Percentiles rank a stretch among this genome's conserved stretches.
Evolutionary conservation across 192 early-diverging fungal species (phyloP).

Genomic region (Backusella liffmaniae): DNA sequence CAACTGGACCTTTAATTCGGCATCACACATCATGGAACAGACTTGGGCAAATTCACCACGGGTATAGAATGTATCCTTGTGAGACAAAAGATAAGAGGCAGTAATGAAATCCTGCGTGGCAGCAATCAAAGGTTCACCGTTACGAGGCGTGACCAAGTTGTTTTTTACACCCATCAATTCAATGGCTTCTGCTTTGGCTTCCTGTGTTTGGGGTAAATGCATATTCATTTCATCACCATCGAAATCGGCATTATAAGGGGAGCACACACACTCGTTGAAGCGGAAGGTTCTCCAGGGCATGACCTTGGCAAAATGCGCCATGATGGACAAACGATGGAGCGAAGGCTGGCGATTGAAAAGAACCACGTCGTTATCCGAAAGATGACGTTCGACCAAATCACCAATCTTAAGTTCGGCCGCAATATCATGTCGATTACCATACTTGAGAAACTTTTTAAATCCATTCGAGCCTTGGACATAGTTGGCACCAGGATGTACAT

Average conservation of each 20-base stretch:
- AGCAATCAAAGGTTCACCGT: conserved; percentile 97
- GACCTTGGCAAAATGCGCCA: conserved; percentile 93
- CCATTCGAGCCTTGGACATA: conserved; percentile 67
- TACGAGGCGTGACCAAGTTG: conserved; percentile 97
- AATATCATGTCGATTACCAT: conserved; percentile 62
- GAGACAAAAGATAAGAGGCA: conserved; percentile 88
- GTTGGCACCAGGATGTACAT: conserved; percentile 92
- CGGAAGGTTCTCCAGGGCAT: conserved; percentile 98
- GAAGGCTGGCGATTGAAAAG: conserved; percentile 99
- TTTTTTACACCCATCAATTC: conserved; percentile 94
- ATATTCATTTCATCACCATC: conserved; percentile 99
- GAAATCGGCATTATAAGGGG: conserved; percentile 99
- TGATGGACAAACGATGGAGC: conserved; percentile 94
- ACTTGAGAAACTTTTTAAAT: conserved; percentile 63
- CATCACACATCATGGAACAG: conserved; percentile 90
- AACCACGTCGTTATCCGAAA: conserved; percentile 92
- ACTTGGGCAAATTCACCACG: conserved; percentile 92
- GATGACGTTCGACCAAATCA: conserved; percentile 94
- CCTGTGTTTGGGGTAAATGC: conserved; percentile 99
- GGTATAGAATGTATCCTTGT: conserved; percentile 94
- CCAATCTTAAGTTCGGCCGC: conserved; percentile 80
- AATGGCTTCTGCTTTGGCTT: conserved; percentile 94
- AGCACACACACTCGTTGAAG: conserved; percentile 99
- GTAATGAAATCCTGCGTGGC: conserved; percentile 99
- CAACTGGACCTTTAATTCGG: conserved; percentile 80